Evolutionary conservation across 257 asterid species (phyloP).

Genomic region (Ajuga chamaepitys): DNA sequence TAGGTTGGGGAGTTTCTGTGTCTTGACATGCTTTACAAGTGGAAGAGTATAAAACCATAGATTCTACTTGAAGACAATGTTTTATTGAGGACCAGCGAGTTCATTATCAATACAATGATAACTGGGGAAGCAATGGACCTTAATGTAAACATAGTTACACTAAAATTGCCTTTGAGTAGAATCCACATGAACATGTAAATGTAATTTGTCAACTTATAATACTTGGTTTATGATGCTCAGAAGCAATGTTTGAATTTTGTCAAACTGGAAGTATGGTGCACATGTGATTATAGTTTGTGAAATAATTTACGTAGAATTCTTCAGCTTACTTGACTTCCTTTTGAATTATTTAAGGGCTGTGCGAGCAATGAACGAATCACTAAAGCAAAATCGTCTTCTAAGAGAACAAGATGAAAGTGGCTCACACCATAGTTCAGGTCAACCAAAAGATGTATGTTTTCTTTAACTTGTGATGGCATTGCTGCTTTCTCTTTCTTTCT

Average conservation of each 20-base stretch:
- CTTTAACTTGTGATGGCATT: constrained; percentile 19
- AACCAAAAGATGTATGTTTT: constrained; percentile 53
- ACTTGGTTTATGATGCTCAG: background rate
- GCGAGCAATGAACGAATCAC: constrained; percentile 88
- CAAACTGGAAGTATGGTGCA: background rate
- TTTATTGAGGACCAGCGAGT: background rate
- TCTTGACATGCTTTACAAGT: background rate
- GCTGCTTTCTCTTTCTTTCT: constrained; percentile 5
- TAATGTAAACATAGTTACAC: background rate
- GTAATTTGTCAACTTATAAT: background rate
- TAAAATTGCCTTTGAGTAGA: background rate
- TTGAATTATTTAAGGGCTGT: constrained; percentile 68
- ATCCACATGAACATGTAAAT: background rate
- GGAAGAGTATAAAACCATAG: background rate
- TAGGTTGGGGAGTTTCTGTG: background rate
- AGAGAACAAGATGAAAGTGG: constrained; percentile 63
- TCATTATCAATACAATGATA: background rate
- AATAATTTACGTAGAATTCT: background rate
- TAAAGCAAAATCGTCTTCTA: constrained; percentile 79
- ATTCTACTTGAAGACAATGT: constrained; percentile 1
- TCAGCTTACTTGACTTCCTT: constrained; percentile 11
- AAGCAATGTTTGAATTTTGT: background rate
- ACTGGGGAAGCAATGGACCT: background rate
- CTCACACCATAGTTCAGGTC: constrained; percentile 42
- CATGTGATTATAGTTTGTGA: background rate